A percentile compares a stretch with the other conserved stretches of the same genome.
These are phyloP conservation scores for Pseudozyma hubeiensis DNA, from an alignment of 1,284 basidiomycete species.

Conservation along the genomic window DNA sequence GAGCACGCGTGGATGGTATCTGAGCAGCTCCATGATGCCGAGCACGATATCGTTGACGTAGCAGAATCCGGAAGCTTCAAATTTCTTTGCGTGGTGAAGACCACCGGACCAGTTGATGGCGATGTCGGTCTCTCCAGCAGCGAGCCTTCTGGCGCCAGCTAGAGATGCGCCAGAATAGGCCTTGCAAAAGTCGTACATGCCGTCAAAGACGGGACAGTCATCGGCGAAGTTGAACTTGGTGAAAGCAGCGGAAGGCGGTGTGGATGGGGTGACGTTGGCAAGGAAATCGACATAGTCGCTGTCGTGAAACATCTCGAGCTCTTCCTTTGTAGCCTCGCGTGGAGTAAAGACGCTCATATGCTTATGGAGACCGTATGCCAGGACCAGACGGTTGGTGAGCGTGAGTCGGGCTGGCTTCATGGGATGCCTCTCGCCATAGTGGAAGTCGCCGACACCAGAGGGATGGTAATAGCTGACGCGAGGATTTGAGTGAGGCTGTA, in stretches of 20 bases:
- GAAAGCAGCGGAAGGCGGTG: conserved; percentile 61
- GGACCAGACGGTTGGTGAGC: conserved; percentile 91
- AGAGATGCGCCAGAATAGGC: conserved; percentile 74
- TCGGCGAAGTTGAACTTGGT: conserved; percentile 68
- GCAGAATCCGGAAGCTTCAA: conserved; percentile 95
- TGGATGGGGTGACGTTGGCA: conserved; percentile 72
- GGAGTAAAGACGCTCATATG: conserved; percentile 95
- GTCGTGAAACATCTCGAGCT: conserved; percentile 92
- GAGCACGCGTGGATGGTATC: conserved; percentile 83
- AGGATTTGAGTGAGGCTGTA: conserved; percentile 69
- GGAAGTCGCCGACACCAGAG: conserved; percentile 88
- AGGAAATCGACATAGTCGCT: conserved; percentile 93
- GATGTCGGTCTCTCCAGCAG: conserved; percentile 85
- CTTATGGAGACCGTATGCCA: conserved; percentile 95
- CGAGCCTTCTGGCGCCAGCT: conserved; percentile 74
- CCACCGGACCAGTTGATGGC: conserved; percentile 98
- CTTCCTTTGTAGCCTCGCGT: conserved; percentile 85
- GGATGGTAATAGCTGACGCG: conserved; percentile 96
- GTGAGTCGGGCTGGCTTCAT: conserved; percentile 98
- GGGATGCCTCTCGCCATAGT: conserved; percentile 87
- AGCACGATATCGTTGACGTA: conserved; percentile 84
- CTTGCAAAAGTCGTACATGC: conserved; percentile 68
- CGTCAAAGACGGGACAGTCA: conserved; percentile 68
- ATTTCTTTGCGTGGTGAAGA: conserved; percentile 96
- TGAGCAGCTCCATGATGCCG: conserved; percentile 65